Conservation (phyloP, 2,329 filamentous ascomycete species). For the Cladosporium halotolerans region DNA sequence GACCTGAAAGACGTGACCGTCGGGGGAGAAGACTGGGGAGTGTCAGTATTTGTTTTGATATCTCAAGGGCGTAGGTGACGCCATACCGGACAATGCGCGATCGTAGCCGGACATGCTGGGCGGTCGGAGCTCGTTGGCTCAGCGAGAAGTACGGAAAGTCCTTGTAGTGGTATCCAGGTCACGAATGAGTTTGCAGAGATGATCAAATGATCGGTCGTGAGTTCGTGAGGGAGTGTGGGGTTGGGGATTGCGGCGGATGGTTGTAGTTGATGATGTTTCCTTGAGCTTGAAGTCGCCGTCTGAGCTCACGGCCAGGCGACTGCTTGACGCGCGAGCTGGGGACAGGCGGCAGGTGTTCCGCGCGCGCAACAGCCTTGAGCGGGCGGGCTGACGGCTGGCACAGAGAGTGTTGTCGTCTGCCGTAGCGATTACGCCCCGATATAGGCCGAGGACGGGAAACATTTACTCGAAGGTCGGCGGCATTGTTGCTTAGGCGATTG, state of each 20-base stretch:
- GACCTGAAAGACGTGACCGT: conserved; percentile 99
- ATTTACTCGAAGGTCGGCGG: background rate
- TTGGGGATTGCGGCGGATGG: background rate
- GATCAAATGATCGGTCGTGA: background rate
- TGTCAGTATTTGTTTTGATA: background rate
- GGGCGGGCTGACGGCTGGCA: background rate
- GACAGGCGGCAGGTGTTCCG: background rate
- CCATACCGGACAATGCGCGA: conserved; percentile 93
- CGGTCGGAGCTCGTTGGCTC: conserved; percentile 15
- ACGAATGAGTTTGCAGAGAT: conserved; percentile 12
- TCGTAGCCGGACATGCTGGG: conserved; percentile 85
- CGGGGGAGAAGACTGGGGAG: conserved; percentile 82
- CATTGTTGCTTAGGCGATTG: no score
- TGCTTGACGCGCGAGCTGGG: conserved; percentile 7
- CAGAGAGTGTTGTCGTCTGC: background rate
- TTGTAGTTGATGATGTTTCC: conserved; percentile 7
- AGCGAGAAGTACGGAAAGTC: background rate
- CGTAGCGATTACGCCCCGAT: conserved; percentile 1
- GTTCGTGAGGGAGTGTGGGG: background rate
- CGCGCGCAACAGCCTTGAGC: background rate
- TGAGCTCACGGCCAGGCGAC: conserved; percentile 4
- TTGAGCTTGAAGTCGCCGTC: conserved; percentile 10
- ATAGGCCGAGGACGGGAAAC: background rate
- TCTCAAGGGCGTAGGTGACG: background rate
- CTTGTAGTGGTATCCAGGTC: conserved; percentile 18